These are phyloP conservation scores for Aspergillus unguis DNA, from an alignment of 2,329 filamentous ascomycete genomes.

Conservation along the genomic window DNA sequence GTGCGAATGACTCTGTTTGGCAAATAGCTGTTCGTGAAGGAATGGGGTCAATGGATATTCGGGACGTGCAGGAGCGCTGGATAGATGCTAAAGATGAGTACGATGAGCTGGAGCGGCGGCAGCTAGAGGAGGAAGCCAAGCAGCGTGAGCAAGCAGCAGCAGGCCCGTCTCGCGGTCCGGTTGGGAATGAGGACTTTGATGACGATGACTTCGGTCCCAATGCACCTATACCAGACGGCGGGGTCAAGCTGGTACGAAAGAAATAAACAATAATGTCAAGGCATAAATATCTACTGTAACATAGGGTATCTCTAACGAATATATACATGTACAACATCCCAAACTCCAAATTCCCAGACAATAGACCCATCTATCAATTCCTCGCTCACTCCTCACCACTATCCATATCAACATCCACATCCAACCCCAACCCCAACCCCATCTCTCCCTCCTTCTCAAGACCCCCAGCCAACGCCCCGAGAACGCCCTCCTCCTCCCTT, in stretches of 20 bases:
- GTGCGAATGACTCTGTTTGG: conserved; percentile 96
- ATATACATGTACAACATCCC: conserved; percentile 14
- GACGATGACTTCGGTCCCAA: conserved; percentile 33
- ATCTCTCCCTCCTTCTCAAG: conserved; percentile 27
- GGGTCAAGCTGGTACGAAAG: conserved; percentile 70
- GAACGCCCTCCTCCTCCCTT: conserved; percentile 43
- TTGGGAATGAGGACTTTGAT: conserved; percentile 23
- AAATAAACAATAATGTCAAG: conserved; percentile 36
- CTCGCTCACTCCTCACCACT: conserved; percentile 35
- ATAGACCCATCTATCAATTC: not conserved
- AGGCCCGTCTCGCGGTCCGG: conserved; percentile 21
- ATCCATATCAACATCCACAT: conserved; percentile 48
- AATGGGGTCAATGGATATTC: conserved; percentile 68
- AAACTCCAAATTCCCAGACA: conserved; percentile 8
- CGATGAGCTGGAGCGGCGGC: conserved; percentile 72
- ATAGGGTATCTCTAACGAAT: conserved; percentile 27
- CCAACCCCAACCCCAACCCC: conserved; percentile 25
- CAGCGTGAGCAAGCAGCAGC: conserved; percentile 39
- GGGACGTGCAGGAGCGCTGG: conserved; percentile 95
- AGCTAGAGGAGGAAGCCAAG: conserved; percentile 71
- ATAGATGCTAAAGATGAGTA: conserved; percentile 84
- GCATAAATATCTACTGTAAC: conserved; percentile 22
- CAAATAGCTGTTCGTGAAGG: conserved; percentile 82
- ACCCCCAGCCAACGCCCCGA: conserved; percentile 38
- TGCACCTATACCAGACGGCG: conserved; percentile 54